A percentile compares a stretch with the other conserved stretches of the same genome.
phyloP scores from a whole-genome alignment of 192 early-diverging fungal genomes.

The Gaertneriomyces semiglobifer region DNA sequence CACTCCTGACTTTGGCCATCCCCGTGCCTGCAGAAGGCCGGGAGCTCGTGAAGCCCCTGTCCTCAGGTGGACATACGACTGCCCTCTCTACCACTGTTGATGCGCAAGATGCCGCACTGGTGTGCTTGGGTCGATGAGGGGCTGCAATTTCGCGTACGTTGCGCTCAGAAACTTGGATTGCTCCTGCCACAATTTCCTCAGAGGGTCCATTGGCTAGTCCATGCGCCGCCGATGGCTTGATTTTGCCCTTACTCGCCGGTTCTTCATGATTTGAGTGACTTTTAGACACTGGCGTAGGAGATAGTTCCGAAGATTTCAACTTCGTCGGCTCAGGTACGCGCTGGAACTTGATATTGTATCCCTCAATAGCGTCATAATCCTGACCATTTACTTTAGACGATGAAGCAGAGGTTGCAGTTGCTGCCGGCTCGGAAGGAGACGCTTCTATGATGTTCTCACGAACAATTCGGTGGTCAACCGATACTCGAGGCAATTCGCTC shows the following conservation, averaged over 20 bases:
- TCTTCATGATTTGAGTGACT: background rate
- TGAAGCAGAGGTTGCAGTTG: background rate
- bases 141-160: too few species aligned
- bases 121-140: too few species aligned
- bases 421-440: background rate
- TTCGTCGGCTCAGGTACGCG: background rate
- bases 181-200: background rate
- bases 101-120: too few species aligned
- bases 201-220: background rate
- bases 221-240: background rate
- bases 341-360: conserved; percentile 5
- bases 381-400: background rate
- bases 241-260: too few species aligned
- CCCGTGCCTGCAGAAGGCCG: background rate
- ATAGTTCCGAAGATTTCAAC: too few species aligned
- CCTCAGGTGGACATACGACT: too few species aligned
- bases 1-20: background rate
- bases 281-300: background rate
- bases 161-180: too few species aligned
- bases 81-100: too few species aligned
- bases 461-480: background rate
- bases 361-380: conserved; percentile 12
- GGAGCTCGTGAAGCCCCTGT: background rate
- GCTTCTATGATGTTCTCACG: conserved; percentile 5
- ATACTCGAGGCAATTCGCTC: background rate